phyloP scores from a whole-genome alignment of 1,139 yeast genomes.

The Yamadazyma membranifaciens region DNA sequence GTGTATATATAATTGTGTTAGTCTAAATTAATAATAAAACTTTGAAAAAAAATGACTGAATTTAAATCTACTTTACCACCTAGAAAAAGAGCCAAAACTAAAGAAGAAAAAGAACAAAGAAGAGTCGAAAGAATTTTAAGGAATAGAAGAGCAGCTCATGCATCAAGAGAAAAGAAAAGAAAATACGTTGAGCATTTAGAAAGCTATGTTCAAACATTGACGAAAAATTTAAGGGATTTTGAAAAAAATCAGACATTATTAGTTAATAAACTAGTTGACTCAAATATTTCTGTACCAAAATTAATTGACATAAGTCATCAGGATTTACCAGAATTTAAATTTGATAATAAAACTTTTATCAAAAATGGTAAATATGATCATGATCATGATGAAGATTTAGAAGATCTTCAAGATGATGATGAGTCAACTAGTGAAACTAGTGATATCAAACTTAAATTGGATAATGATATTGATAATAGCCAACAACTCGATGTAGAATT shows the following conservation, averaged over 20 bases:
- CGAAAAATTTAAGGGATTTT: conserved; percentile 28
- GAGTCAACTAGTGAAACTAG: neutral
- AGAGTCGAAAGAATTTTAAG: conserved; percentile 88
- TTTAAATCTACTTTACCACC: conserved; percentile 71
- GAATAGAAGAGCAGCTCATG: conserved; percentile 96
- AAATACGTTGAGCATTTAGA: conserved; percentile 87
- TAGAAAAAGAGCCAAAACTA: conserved; percentile 92
- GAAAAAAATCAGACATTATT: conserved; percentile 14
- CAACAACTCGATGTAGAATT: neutral
- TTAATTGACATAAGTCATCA: conserved; percentile 6
- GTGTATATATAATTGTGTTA: too few species aligned
- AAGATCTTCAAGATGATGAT: conserved; percentile 2
- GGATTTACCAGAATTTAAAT: conserved; percentile 12
- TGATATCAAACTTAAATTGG: neutral
- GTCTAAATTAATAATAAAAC: too few species aligned
- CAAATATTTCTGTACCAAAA: neutral
- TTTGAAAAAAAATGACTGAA: conserved; percentile 4
- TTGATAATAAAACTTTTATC: conserved; percentile 9
- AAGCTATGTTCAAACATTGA: conserved; percentile 53
- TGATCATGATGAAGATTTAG: conserved; percentile 2
- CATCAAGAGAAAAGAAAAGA: conserved; percentile 94
- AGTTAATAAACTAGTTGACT: conserved; percentile 1
- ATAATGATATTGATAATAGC: neutral
- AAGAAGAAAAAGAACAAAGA: conserved; percentile 96
- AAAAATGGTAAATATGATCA: conserved; percentile 1